Conservation (phyloP, 805 yeast genomes). For the Starmera caribaea region DNA sequence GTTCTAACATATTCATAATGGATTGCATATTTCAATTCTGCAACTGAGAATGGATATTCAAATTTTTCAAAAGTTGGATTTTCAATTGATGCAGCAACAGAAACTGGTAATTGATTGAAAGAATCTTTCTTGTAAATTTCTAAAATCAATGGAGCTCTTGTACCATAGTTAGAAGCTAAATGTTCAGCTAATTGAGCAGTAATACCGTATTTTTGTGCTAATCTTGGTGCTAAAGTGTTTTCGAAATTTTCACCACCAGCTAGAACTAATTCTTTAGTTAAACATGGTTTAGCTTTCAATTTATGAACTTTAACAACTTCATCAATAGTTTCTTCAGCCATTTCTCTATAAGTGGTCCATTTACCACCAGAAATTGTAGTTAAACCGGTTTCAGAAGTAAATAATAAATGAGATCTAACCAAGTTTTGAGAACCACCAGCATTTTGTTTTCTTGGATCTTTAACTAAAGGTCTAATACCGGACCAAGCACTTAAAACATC, state of each 20-base stretch:
- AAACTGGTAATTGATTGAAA: slow-evolving; percentile 52
- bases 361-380: slow-evolving; percentile 93
- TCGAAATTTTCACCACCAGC: slow-evolving; percentile 81
- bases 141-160: slow-evolving; percentile 73
- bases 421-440: slow-evolving; percentile 66
- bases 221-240: slow-evolving; percentile 61
- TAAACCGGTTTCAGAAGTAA: slow-evolving; percentile 63
- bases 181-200: slow-evolving; percentile 72
- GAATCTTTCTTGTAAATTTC: slow-evolving; percentile 41
- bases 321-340: slow-evolving; percentile 92
- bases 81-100: slow-evolving; percentile 36
- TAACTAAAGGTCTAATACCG: slow-evolving; percentile 90
- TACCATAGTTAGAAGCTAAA: slow-evolving; percentile 81
- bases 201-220: slow-evolving; percentile 68
- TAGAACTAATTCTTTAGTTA: slow-evolving; percentile 39
- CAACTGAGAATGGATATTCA: slow-evolving; percentile 82
- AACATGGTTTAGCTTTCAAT: slow-evolving; percentile 31
- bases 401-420: slow-evolving; percentile 82
- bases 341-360: slow-evolving; percentile 97
- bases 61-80: slow-evolving; percentile 37
- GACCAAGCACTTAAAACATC: slow-evolving; percentile 96
- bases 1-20: slow-evolving; percentile 80
- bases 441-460: slow-evolving; percentile 57
- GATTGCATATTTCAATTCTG: slow-evolving; percentile 77
- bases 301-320: slow-evolving; percentile 46